Evolutionary conservation across 305 asterid species (phyloP), one percentile per base, ranked within the genome.

Genomic region (Solanum chacoense): DNA sequence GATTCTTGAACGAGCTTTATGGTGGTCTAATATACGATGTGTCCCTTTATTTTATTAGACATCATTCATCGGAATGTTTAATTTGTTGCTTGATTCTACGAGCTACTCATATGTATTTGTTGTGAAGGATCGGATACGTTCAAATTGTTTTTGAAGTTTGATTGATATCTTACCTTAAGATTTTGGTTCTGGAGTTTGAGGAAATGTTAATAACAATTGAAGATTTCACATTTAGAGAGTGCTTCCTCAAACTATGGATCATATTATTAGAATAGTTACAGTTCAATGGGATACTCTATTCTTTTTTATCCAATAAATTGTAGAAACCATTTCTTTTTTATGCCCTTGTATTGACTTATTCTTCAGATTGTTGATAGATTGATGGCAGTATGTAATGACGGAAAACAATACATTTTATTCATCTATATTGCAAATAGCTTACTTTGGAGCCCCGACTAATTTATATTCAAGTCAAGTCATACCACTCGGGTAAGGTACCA

Each of bases 21-120:
- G 90, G 88, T 89, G 28, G 89, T 89, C 63, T 89, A 90, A 87
- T 91, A 88, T 85, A 91, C 89, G 91, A 89, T 92, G 91, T 89
- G 90, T 85, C 40, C 40, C 40, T 90, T 77, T 84, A 84, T 80
- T 84, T 73, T 34, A 67, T 90, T 81, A 87, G 42, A 91, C 78
- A 22, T 77, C 32, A 87, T 67, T 88, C 85, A 40, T 84, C 38
- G 55, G 91, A 86, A 87, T 92, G 89, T 80, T 90, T 90, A 80
- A 76, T 85, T 80, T 77, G 85, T 90, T 88, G 91, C 76, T 10
- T 24, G 16, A 65, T 10, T 65, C 73, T 65, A 65, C 8, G 31
- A 65, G 8, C 3, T 65, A 65, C 31, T n/a, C 11, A 4, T n/a
- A 65, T n/a, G 29, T n/a, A n/a, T 65, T 65, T 24, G 14, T 65